Conservation (phyloP, 371 early-diverging fungal genomes). For the Mortierella polycephala region DNA sequence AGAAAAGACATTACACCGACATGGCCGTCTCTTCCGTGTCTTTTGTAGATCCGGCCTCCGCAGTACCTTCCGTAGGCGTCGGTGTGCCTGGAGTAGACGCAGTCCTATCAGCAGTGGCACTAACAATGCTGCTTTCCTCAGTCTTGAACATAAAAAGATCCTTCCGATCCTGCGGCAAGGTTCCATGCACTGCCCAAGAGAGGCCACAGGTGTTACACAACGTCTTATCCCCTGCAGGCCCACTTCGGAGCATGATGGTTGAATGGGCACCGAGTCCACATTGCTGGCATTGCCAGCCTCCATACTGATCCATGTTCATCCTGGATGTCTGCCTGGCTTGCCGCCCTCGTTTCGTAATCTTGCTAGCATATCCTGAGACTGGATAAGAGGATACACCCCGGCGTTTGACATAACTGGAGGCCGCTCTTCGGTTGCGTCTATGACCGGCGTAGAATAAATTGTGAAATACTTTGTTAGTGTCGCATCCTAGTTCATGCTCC, state of each 20-base stretch:
- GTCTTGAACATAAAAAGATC: constrained; percentile 55
- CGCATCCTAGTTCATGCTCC: constrained; percentile 14
- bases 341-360: constrained; percentile 31
- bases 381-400: constrained; percentile 14
- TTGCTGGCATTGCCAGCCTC: constrained; percentile 45
- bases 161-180: constrained; percentile 67
- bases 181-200: constrained; percentile 60
- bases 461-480: constrained; percentile 12
- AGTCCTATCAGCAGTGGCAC: too few species aligned
- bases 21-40: background rate
- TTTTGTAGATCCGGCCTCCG: background rate
- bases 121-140: background rate
- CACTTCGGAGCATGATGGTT: constrained; percentile 38
- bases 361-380: constrained; percentile 18
- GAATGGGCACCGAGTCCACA: constrained; percentile 47
- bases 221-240: constrained; percentile 57
- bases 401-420: constrained; percentile 37
- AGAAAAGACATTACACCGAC: background rate
- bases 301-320: constrained; percentile 26
- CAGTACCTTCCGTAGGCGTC: background rate
- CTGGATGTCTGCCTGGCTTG: background rate
- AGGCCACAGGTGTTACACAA: constrained; percentile 72
- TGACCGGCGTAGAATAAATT: background rate
- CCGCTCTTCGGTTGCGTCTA: constrained; percentile 56
- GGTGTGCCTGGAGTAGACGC: background rate